Evolutionary conservation across 768 basidiomycete species (phyloP), one percentile per base, ranked within the genome.

Genomic region (Chalciporus sphaerocephalus): DNA sequence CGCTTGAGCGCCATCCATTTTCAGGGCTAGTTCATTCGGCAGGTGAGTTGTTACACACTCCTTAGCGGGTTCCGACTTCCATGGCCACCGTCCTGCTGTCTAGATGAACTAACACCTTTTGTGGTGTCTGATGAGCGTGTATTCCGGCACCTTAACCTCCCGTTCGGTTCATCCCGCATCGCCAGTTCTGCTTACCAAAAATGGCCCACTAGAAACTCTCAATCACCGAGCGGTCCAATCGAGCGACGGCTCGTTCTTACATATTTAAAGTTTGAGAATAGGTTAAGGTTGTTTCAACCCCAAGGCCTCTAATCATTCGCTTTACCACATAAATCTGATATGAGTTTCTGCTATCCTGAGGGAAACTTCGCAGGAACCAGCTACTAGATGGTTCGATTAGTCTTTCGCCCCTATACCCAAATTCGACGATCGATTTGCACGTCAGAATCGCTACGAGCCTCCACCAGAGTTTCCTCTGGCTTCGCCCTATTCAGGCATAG

Each of bases 401-500:
- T n/a, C n/a, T n/a, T n/a, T n/a, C 28, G 28, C 28, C 28, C 28
- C 28, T 30, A 30, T 30, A 30, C 28, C 84, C 85, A 87, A 85
- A 83, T 88, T 85, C 74, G 82, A 87, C 85, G 81, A 88, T 87
- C 82, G 85, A 88, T 88, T 88, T 89, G 87, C 87, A 88, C 83
- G 83, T 87, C 87, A 89, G 87, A 87, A 89, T 83, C 81, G 85
- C 87, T 88, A 85, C 82, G 81, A 85, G 83, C 86, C 83, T 87
- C 85, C 85, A 88, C 84, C 86, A 87, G 85, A 85, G 87, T 89
- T 88, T 88, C 85, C 87, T 85, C 85, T 88, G 86, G 85, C 86
- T 87, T 86, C 81, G 76, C 83, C 83, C 83, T 86, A 83, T 80
- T 82, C 83, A 85, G 74, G 76, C 82, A 86, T 85, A 85, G 81